These are phyloP conservation scores for Calocybe cyanea DNA, from an alignment of 768 basidiomycete species.

Conservation along the genomic window DNA sequence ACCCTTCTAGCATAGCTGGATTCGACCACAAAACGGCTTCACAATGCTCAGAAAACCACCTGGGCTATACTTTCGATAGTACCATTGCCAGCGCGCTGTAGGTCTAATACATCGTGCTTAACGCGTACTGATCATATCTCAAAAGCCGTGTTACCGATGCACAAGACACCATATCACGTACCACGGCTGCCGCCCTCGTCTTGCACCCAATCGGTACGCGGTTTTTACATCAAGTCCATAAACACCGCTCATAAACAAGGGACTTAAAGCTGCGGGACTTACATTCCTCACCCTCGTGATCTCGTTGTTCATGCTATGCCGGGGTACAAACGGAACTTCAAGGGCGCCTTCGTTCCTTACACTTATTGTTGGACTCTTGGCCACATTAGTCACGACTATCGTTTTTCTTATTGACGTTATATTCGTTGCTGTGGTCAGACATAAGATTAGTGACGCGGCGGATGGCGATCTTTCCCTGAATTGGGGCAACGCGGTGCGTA, in stretches of 20 bases:
- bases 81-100: slow-evolving; percentile 44
- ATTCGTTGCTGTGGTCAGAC: slow-evolving; percentile 41
- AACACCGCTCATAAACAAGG: slow-evolving; percentile 1
- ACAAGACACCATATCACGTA: slow-evolving; percentile 38
- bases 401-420: slow-evolving; percentile 53
- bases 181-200: slow-evolving; percentile 46
- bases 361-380: slow-evolving; percentile 31
- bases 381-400: slow-evolving; percentile 43
- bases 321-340: slow-evolving; percentile 32
- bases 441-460: slow-evolving; percentile 37
- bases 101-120: slow-evolving; percentile 14
- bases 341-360: slow-evolving; percentile 36
- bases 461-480: slow-evolving; percentile 35
- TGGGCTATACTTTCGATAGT: slow-evolving; percentile 56
- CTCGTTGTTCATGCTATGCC: slow-evolving; percentile 43
- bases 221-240: neutral
- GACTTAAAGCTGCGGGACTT: slow-evolving; percentile 39
- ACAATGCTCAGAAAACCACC: slow-evolving; percentile 41
- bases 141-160: slow-evolving; percentile 31
- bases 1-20: slow-evolving; percentile 36
- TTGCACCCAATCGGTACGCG: slow-evolving; percentile 51
- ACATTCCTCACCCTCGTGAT: slow-evolving; percentile 46
- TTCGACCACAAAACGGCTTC: slow-evolving; percentile 32
- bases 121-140: neutral
- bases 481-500: slow-evolving; percentile 47